phyloP scores from a whole-genome alignment of 306 rosid species.

The Citrullus colocynthis region DNA sequence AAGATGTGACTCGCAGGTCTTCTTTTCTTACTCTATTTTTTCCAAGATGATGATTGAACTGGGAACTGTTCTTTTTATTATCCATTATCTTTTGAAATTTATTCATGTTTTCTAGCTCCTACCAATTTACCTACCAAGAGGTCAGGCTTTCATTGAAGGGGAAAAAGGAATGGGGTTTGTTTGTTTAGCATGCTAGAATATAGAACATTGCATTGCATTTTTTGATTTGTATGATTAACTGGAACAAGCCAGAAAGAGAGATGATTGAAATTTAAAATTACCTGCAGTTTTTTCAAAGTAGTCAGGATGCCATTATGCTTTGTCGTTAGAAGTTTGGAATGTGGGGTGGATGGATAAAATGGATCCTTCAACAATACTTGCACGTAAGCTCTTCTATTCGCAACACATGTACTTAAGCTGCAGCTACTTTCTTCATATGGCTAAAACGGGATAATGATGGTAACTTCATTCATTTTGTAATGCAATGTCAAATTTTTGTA shows the following conservation, averaged over 20 bases:
- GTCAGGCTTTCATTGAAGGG: neutral
- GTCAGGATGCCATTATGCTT: neutral
- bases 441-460: neutral
- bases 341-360: neutral
- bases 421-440: neutral
- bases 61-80: neutral
- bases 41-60: neutral
- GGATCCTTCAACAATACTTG: neutral
- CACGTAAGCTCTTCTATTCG: neutral
- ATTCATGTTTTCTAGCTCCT: neutral
- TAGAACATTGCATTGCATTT: neutral
- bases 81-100: neutral
- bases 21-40: constrained; percentile 21
- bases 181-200: neutral
- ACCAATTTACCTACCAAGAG: neutral
- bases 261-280: neutral
- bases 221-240: neutral
- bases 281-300: neutral
- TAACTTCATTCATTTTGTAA: neutral
- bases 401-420: neutral
- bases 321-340: neutral
- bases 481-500: neutral
- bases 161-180: neutral
- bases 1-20: constrained; percentile 96
- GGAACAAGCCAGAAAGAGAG: neutral